Base-by-base conservation (phyloP, 2,329 filamentous ascomycete species). In the Ophiocordyceps camponoti-floridani region DNA sequence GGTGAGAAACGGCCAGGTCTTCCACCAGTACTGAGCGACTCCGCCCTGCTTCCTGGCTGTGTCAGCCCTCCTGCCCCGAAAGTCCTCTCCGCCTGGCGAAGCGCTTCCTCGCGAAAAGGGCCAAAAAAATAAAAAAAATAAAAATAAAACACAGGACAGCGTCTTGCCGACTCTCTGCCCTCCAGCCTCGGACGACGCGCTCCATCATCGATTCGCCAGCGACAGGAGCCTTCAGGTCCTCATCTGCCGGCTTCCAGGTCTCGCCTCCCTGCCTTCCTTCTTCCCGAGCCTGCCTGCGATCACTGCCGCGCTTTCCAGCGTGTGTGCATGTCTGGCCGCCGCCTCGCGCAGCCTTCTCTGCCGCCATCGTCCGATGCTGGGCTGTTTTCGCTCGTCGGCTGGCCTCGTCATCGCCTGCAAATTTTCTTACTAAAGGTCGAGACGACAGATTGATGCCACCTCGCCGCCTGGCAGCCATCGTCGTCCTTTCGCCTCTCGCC, bases 361-460 rank as follows among this genome's bases (percentile, higher is more conserved):
- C n/a, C 4, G 35, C 35, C 18, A 14, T 14, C 16, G 26, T 42
- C 23, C 27, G 16, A 42, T 42, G 41, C 26, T 42, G 30, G 41
- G 41, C 27, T 31, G 27, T 12, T 9, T 6, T 19, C 16, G 12
- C 18, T 13, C 27, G 14, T 46, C 44, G 43, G 35, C 47, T 37
- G 33, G 44, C 40, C 42, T 28, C 13, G 28, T 43, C 47, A 44
- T 43, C 40, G 37, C 40, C 23, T 40, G 16, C 37, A 27, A 40
- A 26, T 27, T 26, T n/a, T 9, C 5, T 23, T 5, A 23, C 23
- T 23, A 23, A 35, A n/a, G 16, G 7, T 43, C 16, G 18, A 19
- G n/a, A 18, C 23, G 23, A 8, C 23, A 44, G 26, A 28, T 37
- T 47, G 33, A 47, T 47, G 46, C 42, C 41, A 44, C 35, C 5